A percentile compares a stretch with the other conserved stretches of the same genome.
Conservation (phyloP, 2,329 filamentous ascomycete genomes). For the Pezicula carpinea region DNA sequence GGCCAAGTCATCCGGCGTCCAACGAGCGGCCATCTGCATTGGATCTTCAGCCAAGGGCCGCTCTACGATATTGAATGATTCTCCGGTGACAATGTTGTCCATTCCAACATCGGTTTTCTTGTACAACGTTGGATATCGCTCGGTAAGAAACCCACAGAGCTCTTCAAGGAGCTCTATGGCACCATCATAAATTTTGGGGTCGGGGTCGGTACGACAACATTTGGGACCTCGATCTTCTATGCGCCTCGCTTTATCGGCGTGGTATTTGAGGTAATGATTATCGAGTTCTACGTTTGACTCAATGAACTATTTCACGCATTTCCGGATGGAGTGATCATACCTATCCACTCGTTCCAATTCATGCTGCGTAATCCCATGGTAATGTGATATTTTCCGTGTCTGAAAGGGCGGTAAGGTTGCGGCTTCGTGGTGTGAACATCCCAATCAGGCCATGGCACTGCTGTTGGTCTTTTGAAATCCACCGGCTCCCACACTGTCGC, state of each 20-base stretch:
- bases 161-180: slow-evolving; percentile 75
- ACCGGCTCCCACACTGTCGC: slow-evolving; percentile 26
- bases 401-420: slow-evolving; percentile 29
- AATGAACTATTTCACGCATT: not conserved
- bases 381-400: slow-evolving; percentile 28
- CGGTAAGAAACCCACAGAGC: slow-evolving; percentile 63
- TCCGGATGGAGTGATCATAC: slow-evolving; percentile 11
- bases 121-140: slow-evolving; percentile 71
- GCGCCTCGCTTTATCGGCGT: slow-evolving; percentile 64
- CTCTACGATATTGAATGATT: slow-evolving; percentile 63
- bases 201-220: slow-evolving; percentile 55
- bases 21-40: slow-evolving; percentile 67
- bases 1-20: slow-evolving; percentile 78
- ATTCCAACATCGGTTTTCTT: slow-evolving; percentile 58
- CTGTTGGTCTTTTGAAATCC: slow-evolving; percentile 26
- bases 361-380: slow-evolving; percentile 30
- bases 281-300: slow-evolving; percentile 57
- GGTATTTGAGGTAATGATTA: slow-evolving; percentile 69
- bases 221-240: slow-evolving; percentile 62
- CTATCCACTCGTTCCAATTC: slow-evolving; percentile 31
- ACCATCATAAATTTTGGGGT: slow-evolving; percentile 64
- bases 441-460: slow-evolving; percentile 23
- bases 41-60: slow-evolving; percentile 69
- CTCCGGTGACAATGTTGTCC: slow-evolving; percentile 66
- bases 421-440: slow-evolving; percentile 27